Evolutionary conservation across 345 rosid genomes (phyloP), one percentile per base, ranked within the genome.

Genomic region (Pseudoturritis turrita): DNA sequence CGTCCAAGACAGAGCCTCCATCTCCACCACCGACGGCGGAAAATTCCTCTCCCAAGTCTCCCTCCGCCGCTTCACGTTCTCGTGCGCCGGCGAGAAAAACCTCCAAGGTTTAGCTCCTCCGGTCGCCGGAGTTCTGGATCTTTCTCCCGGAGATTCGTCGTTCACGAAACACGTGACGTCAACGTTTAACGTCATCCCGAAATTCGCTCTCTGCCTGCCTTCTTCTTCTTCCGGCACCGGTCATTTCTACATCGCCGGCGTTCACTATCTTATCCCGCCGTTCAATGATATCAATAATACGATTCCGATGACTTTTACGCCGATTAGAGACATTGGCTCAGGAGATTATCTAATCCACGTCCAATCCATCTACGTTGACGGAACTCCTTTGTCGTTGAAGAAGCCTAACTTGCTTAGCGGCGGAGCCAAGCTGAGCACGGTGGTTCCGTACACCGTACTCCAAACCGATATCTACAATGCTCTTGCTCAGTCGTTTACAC

Each of bases 171-270:
- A 76, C 2, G 70, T 76, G 51, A 43, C 70, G 5, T 8, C 79
- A 12, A 51, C 23, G 40, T 43, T 52, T 36, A 54, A 6, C 15
- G 62, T 76, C 21, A 37, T 57, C n/a, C 74, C 65, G 0, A 76
- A 73, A 26, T 84, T 84, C 17, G 75, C 87, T 50, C 59, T 87
- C 6, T 87, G 88, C 33, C 52, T 84, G 17, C 70, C 79, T 15
- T 79, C 87, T 10, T 62, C 40, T 15, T 79, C 87, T 10, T 62
- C 41, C 36, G 63, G 57, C 0, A 12, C 52, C 3, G 89, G 89
- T 0, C 62, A 17, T 33, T n/a, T 83, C 5, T 62, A 77, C 14
- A 40, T 82, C 26, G 88, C 83, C 3, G 76, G 71, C 4, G 68
- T 65, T 3, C 77, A 81, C 15, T 63, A 62, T 26, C 19, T 44